Evolutionary conservation across 1,284 basidiomycete species (phyloP).

Genomic region (Fomitopsis schrenkii): DNA sequence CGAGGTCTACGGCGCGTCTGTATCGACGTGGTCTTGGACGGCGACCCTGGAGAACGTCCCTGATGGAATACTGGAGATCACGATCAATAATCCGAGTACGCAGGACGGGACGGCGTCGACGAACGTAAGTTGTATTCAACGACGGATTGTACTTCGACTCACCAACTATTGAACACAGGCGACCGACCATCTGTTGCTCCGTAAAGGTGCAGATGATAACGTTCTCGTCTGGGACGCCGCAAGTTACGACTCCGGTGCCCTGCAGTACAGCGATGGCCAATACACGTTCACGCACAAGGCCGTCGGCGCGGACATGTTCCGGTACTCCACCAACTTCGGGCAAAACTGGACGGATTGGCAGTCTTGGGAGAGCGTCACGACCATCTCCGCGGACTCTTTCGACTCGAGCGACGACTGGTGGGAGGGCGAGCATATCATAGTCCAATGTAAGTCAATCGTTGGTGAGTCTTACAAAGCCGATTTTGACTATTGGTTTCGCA

Average conservation of each 20-base stretch:
- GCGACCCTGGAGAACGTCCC: slow-evolving; percentile 69
- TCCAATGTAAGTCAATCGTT: slow-evolving; percentile 64
- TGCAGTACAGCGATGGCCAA: slow-evolving; percentile 55
- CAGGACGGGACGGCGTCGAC: slow-evolving; percentile 44
- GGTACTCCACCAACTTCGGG: slow-evolving; percentile 86
- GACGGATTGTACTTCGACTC: background rate
- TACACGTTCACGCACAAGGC: slow-evolving; percentile 81
- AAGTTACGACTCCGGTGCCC: slow-evolving; percentile 69
- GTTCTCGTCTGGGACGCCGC: slow-evolving; percentile 79
- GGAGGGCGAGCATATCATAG: slow-evolving; percentile 79
- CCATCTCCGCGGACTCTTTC: slow-evolving; percentile 58
- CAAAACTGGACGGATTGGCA: slow-evolving; percentile 79
- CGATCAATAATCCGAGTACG: slow-evolving; percentile 53
- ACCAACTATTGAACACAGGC: slow-evolving; percentile 32
- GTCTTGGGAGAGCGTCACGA: slow-evolving; percentile 70
- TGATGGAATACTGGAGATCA: slow-evolving; percentile 78
- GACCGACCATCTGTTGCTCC: slow-evolving; percentile 71
- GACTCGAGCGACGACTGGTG: slow-evolving; percentile 61
- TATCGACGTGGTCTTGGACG: slow-evolving; percentile 68
- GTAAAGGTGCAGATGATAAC: slow-evolving; percentile 74
- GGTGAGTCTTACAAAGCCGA: background rate
- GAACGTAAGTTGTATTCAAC: slow-evolving; percentile 38
- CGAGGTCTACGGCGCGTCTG: slow-evolving; percentile 47
- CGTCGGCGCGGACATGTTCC: slow-evolving; percentile 81
- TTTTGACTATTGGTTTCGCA: background rate